Evolutionary conservation across 2,329 filamentous ascomycete species (phyloP), one percentile per base, ranked within the genome.

Genomic region (Cordyceps javanica): DNA sequence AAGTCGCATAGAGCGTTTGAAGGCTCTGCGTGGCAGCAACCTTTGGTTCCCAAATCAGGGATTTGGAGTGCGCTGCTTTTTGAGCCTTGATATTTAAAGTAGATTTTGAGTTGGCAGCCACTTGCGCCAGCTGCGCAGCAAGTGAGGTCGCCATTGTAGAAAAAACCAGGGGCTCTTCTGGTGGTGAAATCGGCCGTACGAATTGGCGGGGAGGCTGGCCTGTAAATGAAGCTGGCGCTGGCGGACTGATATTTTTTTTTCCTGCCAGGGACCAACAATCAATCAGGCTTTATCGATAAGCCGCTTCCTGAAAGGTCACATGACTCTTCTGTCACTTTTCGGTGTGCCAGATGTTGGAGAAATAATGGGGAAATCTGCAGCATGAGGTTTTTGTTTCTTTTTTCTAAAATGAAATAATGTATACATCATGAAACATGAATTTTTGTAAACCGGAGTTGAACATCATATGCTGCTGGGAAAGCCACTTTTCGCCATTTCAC

Each of bases 21-120:
- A 93, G 96, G 67, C 87, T 94, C 76, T 99, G 94, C 16, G 86
- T 86, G 6, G 89, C 87, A 52, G 94, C 94, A 65, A 93, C 81
- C 68, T 86, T 85, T 60, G 89, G 82, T 66, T 96, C 92, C 77
- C 96, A 99, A 60, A 99, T 90, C 61, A 99, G 77, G 55, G 94
- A 99, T 73, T 97, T 93, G 63, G 90, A 90, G 75, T 99, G 94
- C 62, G 90, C 86, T 60, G 89, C 85, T 73, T 91, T 93, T 76
- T 97, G 91, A 67, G 92, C 90, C 75, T 95, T 96, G 66, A 96
- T 82, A 70, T 97, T 90, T 67, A 97, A 83, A 65, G 93, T 88
- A 70, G 92, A 88, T 66, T 92, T 96, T 66, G 91, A 96, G 68
- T 89, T 90, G 64, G 89, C 87, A 65, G 92, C 90, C 70, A 99